These are phyloP conservation scores for Salvia sclarea DNA, from an alignment of 305 asterid genomes.

Conservation along the genomic window DNA sequence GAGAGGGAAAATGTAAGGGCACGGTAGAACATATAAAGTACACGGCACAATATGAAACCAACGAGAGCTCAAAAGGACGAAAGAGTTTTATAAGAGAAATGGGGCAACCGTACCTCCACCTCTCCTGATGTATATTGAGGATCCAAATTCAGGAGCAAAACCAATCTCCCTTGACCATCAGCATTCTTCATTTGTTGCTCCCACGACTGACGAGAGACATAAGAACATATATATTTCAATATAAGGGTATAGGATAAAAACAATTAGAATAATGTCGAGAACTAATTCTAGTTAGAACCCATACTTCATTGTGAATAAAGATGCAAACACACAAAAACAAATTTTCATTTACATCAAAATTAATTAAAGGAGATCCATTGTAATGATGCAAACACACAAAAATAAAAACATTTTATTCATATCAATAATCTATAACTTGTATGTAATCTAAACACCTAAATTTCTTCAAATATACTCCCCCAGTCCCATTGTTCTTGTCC, in stretches of 20 bases:
- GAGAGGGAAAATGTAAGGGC: background rate
- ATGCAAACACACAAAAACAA: no score
- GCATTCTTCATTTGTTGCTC: conserved; percentile 58
- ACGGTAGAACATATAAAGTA: background rate
- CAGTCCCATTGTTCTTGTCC: no score
- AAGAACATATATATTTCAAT: conserved; percentile 3
- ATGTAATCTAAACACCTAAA: background rate
- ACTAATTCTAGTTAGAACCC: no score
- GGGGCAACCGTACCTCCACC: conserved; percentile 59
- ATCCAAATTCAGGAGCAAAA: conserved; percentile 70
- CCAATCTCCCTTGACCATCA: conserved; percentile 54
- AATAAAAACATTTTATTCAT: background rate
- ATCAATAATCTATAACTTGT: background rate
- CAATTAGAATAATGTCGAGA: no score
- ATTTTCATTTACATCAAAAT: background rate
- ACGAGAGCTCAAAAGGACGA: conserved; percentile 6
- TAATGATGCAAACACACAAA: background rate
- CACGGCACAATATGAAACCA: conserved; percentile 6
- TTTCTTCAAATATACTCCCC: conserved; percentile 6
- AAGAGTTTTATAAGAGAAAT: background rate
- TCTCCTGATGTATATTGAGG: conserved; percentile 77
- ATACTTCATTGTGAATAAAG: no score
- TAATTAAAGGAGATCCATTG: background rate
- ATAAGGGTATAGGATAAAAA: conserved; percentile 14
- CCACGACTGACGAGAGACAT: conserved; percentile 55